Conservation (phyloP, 1,284 basidiomycete species). For the Leucocoprinus gongylophorus region DNA sequence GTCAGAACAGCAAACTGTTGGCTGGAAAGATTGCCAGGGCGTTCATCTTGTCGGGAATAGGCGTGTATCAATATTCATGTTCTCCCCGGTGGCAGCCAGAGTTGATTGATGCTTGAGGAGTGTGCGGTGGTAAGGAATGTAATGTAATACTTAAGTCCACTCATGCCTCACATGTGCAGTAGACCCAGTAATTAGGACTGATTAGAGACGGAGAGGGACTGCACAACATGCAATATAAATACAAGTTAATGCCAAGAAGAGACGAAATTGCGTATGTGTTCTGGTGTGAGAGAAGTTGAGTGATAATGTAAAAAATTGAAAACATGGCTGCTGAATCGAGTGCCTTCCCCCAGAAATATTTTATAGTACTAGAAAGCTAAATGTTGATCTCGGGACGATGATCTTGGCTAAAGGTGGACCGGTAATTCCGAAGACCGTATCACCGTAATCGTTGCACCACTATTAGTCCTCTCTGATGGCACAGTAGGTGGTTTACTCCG, state of each 20-base stretch:
- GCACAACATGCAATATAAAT: background rate
- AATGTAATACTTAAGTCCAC: no score
- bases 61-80: no score
- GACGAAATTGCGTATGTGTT: background rate
- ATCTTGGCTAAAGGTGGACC: background rate
- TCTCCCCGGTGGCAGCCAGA: no score
- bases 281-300: background rate
- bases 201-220: background rate
- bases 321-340: background rate
- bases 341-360: background rate
- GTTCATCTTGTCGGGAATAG: no score
- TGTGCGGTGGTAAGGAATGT: background rate
- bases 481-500: conserved; percentile 14
- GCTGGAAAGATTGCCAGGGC: no score
- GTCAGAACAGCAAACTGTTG: no score
- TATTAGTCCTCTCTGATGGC: conserved; percentile 6
- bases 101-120: no score
- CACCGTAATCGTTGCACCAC: conserved; percentile 12
- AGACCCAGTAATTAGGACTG: background rate
- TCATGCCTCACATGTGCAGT: no score
- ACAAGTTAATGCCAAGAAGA: background rate
- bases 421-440: conserved; percentile 13
- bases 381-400: background rate
- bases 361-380: background rate
- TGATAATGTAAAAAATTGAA: background rate